These are phyloP conservation scores for Talaromyces sp. DNA, from an alignment of 2,329 filamentous ascomycete species.

Conservation along the genomic window DNA sequence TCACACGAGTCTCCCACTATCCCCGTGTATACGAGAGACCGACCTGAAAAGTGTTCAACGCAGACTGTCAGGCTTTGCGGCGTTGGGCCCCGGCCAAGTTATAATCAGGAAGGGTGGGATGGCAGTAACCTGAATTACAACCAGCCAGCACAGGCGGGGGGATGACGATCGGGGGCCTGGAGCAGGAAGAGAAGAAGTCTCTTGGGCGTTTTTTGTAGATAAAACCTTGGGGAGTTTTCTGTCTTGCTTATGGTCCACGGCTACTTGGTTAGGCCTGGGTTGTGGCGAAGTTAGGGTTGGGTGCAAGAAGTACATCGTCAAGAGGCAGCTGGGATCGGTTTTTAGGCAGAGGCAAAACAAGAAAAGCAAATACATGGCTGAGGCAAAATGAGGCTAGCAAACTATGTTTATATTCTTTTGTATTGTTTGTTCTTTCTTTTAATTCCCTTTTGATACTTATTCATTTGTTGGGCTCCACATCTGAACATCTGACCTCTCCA, in stretches of 20 bases:
- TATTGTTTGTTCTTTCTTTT: neutral
- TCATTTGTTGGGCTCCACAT: neutral
- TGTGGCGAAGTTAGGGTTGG: neutral
- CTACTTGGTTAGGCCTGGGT: neutral
- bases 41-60: neutral
- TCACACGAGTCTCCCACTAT: neutral
- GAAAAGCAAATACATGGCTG: neutral
- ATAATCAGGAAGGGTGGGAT: neutral
- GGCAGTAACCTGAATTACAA: neutral
- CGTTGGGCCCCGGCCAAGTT: neutral
- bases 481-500: neutral
- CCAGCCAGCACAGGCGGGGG: neutral
- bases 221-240: neutral
- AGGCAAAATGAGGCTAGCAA: neutral
- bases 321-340: neutral
- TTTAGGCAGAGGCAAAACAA: neutral
- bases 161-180: neutral
- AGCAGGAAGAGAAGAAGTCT: neutral
- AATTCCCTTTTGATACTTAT: neutral
- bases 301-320: neutral
- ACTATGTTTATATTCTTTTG: neutral
- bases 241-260: neutral
- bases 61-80: neutral
- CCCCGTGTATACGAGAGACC: neutral
- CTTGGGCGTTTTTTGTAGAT: neutral